Percentiles rank a stretch among this genome's conserved stretches.
Conservation (phyloP, 2,329 filamentous ascomycete genomes). For the Hypoxylon sp. region DNA sequence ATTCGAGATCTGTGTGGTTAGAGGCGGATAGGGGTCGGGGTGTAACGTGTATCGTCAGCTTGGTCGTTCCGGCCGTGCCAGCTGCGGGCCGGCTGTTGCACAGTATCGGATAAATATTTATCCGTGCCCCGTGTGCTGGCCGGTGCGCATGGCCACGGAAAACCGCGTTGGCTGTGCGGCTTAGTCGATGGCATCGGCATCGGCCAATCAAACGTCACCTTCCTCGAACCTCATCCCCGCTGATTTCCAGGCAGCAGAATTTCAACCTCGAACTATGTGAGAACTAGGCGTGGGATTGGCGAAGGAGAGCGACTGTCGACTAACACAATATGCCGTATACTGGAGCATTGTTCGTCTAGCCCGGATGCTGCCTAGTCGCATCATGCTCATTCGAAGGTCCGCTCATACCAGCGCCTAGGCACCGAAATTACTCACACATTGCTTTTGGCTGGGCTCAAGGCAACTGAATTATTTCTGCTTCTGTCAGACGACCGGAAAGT, state of each 20-base stretch:
- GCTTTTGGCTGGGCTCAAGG: conserved; percentile 27
- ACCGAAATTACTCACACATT: conserved; percentile 37
- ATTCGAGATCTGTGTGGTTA: too few species aligned
- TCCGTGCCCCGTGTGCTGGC: neutral
- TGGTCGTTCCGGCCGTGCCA: too few species aligned
- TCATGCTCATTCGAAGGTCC: conserved; percentile 11
- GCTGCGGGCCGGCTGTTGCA: neutral
- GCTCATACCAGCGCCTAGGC: conserved; percentile 28
- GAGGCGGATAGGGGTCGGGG: neutral
- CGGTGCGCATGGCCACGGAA: too few species aligned
- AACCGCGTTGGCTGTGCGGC: too few species aligned
- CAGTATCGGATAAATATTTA: neutral
- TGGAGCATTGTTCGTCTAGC: conserved; percentile 11
- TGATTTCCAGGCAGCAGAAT: conserved; percentile 36
- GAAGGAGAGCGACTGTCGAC: neutral
- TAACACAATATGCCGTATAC: neutral
- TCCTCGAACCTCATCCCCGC: conserved; percentile 21
- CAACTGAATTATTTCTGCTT: conserved; percentile 32
- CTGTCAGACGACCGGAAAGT: conserved; percentile 8
- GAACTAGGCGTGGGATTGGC: conserved; percentile 1
- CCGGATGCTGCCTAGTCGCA: conserved; percentile 6
- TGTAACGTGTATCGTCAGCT: too few species aligned
- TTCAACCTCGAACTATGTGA: conserved; percentile 23
- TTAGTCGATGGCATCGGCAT: neutral
- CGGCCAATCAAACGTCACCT: conserved; percentile 16